Conservation (phyloP, 2,329 filamentous ascomycete species). For the Alternaria gansuensis region DNA sequence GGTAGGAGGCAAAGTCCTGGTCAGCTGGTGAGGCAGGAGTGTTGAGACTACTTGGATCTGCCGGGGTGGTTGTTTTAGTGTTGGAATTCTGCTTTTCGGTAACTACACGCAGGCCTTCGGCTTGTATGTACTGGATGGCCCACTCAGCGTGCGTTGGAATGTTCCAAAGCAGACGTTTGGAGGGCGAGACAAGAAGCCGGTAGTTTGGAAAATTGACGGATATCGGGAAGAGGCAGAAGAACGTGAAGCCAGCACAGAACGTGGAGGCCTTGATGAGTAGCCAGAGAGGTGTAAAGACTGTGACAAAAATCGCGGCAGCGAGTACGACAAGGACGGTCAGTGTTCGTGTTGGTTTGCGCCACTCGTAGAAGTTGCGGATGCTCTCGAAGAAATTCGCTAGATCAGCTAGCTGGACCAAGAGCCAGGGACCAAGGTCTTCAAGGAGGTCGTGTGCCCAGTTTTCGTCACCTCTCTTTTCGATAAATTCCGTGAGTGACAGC, state of each 20-base stretch:
- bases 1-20: slow-evolving; percentile 35
- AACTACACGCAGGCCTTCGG: slow-evolving; percentile 32
- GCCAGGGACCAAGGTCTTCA: slow-evolving; percentile 42
- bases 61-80: not conserved
- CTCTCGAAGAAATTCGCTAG: slow-evolving; percentile 49
- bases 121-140: slow-evolving; percentile 46
- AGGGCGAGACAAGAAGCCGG: slow-evolving; percentile 48
- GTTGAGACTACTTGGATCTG: not conserved
- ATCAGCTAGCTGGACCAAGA: slow-evolving; percentile 51
- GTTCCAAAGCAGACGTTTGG: slow-evolving; percentile 50
- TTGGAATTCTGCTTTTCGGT: slow-evolving; percentile 1
- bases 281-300: slow-evolving; percentile 35
- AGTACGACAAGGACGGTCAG: slow-evolving; percentile 37
- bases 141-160: slow-evolving; percentile 52
- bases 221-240: slow-evolving; percentile 51
- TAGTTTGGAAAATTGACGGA: slow-evolving; percentile 48
- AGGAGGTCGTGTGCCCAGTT: slow-evolving; percentile 49
- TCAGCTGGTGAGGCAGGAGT: too few species aligned
- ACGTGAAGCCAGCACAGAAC: slow-evolving; percentile 40
- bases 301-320: slow-evolving; percentile 29
- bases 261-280: slow-evolving; percentile 44
- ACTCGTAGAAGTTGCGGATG: slow-evolving; percentile 53
- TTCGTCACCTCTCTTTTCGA: slow-evolving; percentile 50
- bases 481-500: slow-evolving; percentile 47
- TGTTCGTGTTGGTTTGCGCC: slow-evolving; percentile 45